Conservation (phyloP, 305 asterid genomes). For the Rubia peregrina region DNA sequence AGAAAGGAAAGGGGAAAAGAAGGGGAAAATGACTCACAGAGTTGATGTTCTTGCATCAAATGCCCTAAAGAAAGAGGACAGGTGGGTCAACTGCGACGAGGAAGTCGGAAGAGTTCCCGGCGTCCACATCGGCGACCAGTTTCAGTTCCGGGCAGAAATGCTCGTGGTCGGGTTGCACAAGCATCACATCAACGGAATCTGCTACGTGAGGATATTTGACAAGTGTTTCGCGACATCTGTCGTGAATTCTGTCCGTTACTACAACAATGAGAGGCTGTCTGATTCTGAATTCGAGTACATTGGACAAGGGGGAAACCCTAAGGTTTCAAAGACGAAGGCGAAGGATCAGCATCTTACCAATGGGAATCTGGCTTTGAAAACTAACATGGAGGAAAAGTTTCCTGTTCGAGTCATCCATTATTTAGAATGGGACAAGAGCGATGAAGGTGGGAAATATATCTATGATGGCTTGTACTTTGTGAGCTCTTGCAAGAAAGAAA, state of each 20-base stretch:
- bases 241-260: slow-evolving; percentile 27
- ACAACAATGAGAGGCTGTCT: slow-evolving; percentile 16
- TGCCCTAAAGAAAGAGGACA: slow-evolving; percentile 12
- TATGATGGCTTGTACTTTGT: slow-evolving; percentile 22
- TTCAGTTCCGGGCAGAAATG: slow-evolving; percentile 26
- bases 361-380: slow-evolving; percentile 22
- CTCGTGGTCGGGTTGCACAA: slow-evolving; percentile 18
- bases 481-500: slow-evolving; percentile 11
- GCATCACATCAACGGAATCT: slow-evolving; percentile 14
- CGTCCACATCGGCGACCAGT: slow-evolving; percentile 20
- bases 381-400: slow-evolving; percentile 9
- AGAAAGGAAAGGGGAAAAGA: neutral
- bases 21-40: neutral
- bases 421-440: neutral
- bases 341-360: slow-evolving; percentile 17
- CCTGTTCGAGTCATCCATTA: slow-evolving; percentile 24
- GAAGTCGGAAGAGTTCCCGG: slow-evolving; percentile 23
- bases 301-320: slow-evolving; percentile 27
- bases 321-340: slow-evolving; percentile 4
- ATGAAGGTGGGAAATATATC: neutral
- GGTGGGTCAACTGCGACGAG: slow-evolving; percentile 11
- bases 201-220: slow-evolving; percentile 6
- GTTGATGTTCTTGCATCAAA: slow-evolving; percentile 19
- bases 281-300: slow-evolving; percentile 10
- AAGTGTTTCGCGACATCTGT: slow-evolving; percentile 17